Conservation (phyloP, 2,329 filamentous ascomycete species). For the Reticulascus tulasneorum region DNA sequence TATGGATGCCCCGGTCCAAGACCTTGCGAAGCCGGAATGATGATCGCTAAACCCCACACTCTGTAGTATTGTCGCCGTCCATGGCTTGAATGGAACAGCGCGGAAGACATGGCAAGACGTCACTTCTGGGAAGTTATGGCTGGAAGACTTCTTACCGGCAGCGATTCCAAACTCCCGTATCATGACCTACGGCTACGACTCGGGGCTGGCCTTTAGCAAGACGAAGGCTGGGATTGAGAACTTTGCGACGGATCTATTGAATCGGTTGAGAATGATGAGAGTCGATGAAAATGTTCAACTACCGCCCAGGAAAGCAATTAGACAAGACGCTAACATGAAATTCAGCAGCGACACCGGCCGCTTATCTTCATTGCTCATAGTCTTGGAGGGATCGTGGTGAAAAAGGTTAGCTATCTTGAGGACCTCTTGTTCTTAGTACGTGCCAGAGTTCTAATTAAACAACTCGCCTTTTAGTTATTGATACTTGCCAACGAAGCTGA, state of each 20-base stretch:
- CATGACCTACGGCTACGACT: slow-evolving; percentile 3
- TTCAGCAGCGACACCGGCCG: background rate
- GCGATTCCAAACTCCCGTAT: background rate
- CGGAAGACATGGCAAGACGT: slow-evolving; percentile 3
- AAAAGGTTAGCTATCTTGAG: too few relatives aligned
- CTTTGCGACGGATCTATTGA: slow-evolving; percentile 1
- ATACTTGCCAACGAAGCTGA: too few relatives aligned
- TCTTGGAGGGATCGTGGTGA: background rate
- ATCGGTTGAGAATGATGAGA: too few relatives aligned
- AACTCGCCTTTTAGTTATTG: too few relatives aligned
- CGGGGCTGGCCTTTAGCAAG: slow-evolving; percentile 4
- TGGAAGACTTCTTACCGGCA: background rate
- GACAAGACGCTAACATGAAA: too few relatives aligned
- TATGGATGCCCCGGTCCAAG: too few relatives aligned
- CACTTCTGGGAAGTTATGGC: slow-evolving; percentile 1
- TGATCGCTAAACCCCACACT: too few relatives aligned
- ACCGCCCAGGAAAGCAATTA: too few relatives aligned
- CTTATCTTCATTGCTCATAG: slow-evolving; percentile 4
- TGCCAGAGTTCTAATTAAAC: too few relatives aligned
- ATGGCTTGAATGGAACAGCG: slow-evolving; percentile 3
- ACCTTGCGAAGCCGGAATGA: too few relatives aligned
- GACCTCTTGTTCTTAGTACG: too few relatives aligned
- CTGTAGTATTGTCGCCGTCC: slow-evolving; percentile 6
- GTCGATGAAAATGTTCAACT: too few relatives aligned
- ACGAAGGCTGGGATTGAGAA: slow-evolving; percentile 1